These are phyloP conservation scores for Aspergillus funiculosus DNA, from an alignment of 495 filamentous ascomycete genomes.

Conservation along the genomic window DNA sequence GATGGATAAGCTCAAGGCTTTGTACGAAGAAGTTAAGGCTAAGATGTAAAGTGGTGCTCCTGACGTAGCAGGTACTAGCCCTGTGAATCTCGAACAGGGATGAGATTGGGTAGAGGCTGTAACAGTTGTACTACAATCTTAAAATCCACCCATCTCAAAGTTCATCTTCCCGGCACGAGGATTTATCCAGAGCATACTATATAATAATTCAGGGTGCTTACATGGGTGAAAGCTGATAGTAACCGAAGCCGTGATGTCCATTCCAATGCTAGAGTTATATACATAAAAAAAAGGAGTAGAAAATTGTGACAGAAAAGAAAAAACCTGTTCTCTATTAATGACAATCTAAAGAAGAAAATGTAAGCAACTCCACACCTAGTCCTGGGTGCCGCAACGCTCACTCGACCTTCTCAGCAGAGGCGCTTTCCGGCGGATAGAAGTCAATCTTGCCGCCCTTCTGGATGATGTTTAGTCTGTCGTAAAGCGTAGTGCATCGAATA, in stretches of 20 bases:
- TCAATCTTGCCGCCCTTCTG: conserved; percentile 58
- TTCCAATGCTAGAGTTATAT: conserved; percentile 10
- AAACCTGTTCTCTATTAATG: neutral
- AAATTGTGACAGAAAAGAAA: neutral
- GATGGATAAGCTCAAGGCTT: conserved; percentile 76
- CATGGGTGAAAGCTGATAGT: no score
- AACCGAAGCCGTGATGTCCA: no score
- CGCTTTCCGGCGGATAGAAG: conserved; percentile 52
- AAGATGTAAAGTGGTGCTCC: conserved; percentile 61
- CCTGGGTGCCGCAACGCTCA: neutral
- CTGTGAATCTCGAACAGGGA: neutral
- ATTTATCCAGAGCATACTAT: no score
- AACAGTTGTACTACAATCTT: neutral
- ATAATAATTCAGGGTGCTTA: no score
- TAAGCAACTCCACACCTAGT: neutral
- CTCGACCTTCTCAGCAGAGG: conserved; percentile 36
- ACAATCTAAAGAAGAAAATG: conserved; percentile 1
- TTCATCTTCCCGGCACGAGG: no score
- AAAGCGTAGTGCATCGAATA: conserved; percentile 62
- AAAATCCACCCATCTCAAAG: neutral
- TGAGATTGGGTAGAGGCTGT: neutral
- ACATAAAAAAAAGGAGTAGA: neutral
- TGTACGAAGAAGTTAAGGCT: conserved; percentile 75
- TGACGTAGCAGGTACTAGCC: neutral
- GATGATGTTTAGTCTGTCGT: conserved; percentile 70